Percentiles rank a stretch among this genome's conserved stretches.
These are phyloP conservation scores for Cercospora nicotianae DNA, from an alignment of 2,329 filamentous ascomycete genomes.

Conservation along the genomic window DNA sequence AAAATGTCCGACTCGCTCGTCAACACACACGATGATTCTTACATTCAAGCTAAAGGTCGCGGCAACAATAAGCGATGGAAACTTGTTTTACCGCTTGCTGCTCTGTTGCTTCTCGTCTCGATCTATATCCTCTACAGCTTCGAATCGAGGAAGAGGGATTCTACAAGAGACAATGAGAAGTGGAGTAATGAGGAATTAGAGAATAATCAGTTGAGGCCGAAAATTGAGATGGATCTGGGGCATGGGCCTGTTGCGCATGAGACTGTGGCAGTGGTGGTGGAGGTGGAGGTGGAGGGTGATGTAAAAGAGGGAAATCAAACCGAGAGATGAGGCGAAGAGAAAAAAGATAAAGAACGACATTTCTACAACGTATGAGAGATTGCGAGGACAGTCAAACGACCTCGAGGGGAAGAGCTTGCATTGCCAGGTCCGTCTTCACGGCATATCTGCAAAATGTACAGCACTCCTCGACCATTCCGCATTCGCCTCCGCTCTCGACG, in stretches of 20 bases:
- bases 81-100: not conserved
- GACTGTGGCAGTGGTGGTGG: not conserved
- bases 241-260: slow-evolving; percentile 6
- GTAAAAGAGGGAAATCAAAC: not conserved
- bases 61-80: not conserved
- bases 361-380: not conserved
- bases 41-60: not conserved
- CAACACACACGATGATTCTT: not conserved
- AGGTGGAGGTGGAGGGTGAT: not conserved
- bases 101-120: not conserved
- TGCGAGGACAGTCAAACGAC: not conserved
- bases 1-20: not conserved
- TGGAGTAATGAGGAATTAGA: not conserved
- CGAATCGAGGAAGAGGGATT: not conserved
- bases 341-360: not conserved
- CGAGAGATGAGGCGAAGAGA: not conserved
- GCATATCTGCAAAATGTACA: too few species aligned
- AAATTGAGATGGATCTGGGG: not conserved
- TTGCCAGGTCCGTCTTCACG: too few species aligned
- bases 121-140: not conserved
- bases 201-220: not conserved
- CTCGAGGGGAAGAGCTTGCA: not conserved
- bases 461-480: too few species aligned
- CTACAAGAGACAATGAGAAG: not conserved
- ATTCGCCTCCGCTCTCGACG: too few species aligned